A percentile compares a stretch with the other conserved stretches of the same genome.
Conservation (phyloP, 225 moss, liverwort and hornwort species). For the Ulota crispa region DNA sequence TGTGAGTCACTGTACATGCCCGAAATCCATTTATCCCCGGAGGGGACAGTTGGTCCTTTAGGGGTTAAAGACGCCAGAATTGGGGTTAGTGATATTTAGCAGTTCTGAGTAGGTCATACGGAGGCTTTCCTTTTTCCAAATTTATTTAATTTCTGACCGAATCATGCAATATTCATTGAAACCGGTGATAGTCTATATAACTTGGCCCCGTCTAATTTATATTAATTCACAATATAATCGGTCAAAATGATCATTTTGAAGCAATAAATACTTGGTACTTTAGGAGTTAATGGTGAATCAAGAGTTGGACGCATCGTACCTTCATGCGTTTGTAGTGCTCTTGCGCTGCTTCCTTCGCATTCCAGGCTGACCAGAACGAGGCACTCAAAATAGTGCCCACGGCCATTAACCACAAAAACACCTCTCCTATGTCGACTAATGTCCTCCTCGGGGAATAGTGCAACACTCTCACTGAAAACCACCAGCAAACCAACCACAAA, state of each 20-base stretch:
- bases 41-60: no score
- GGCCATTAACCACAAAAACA: conserved; percentile 98
- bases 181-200: background rate
- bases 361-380: conserved; percentile 98
- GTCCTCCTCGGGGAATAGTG: conserved; percentile 88
- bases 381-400: conserved; percentile 95
- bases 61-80: background rate
- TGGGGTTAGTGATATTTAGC: background rate
- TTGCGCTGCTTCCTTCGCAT: conserved; percentile 87
- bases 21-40: no score
- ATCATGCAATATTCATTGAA: background rate
- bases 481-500: conserved; percentile 16
- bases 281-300: background rate
- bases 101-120: background rate
- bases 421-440: conserved; percentile 84
- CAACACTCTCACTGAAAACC: conserved; percentile 60
- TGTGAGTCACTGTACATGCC: no score
- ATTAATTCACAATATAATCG: background rate
- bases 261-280: background rate
- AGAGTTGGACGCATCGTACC: conserved; percentile 31
- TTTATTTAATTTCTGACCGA: background rate
- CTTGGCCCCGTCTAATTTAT: background rate
- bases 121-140: background rate
- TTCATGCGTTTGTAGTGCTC: conserved; percentile 89
- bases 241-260: background rate